Base-by-base conservation (phyloP, 495 filamentous ascomycete genomes). In the Astrothelium macrocarpum region DNA sequence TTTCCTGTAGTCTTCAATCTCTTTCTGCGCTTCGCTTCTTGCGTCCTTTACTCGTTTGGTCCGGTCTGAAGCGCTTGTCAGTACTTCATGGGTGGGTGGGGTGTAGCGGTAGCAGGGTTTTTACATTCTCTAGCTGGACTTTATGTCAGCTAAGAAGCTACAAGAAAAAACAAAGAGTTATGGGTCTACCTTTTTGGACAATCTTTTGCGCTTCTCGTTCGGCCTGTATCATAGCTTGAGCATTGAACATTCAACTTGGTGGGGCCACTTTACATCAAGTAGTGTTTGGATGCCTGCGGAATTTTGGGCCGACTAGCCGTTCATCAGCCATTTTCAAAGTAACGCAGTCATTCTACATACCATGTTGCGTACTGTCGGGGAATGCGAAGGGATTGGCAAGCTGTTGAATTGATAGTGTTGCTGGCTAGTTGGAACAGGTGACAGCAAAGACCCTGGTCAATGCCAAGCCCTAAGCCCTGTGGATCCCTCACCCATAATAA, bases 131-230 rank as follows among this genome's bases (percentile, higher is more conserved):
- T 79, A 64, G 87, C 87, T 89, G n/a, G n/a, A n/a, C n/a, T n/a
- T n/a, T n/a, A n/a, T n/a, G n/a, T n/a, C n/a, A n/a, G n/a, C n/a
- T n/a, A n/a, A n/a, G n/a, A n/a, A n/a, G n/a, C n/a, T n/a, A n/a
- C n/a, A n/a, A n/a, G n/a, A n/a, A n/a, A n/a, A n/a, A n/a, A n/a
- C n/a, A n/a, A n/a, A n/a, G n/a, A n/a, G n/a, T n/a, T n/a, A n/a
- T n/a, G n/a, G n/a, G n/a, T n/a, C n/a, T 71, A 94, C 91, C 86
- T 87, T 92, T 89, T 75, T 97, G 92, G 34, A 98, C 94, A 75
- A 97, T 98, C 82, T 96, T 97, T 78, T 96, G 91, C 68, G 94
- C 94, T 78, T 98, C 94, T 79, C 90, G 87, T 84, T 98, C 94
- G 61, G 95, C 91, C 94, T 97, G 72, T 32, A 60, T 25, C 53